Evolutionary conservation across 2,329 filamentous ascomycete species (phyloP), one percentile per base, ranked within the genome.

Genomic region (Clarireedia monteithiana): DNA sequence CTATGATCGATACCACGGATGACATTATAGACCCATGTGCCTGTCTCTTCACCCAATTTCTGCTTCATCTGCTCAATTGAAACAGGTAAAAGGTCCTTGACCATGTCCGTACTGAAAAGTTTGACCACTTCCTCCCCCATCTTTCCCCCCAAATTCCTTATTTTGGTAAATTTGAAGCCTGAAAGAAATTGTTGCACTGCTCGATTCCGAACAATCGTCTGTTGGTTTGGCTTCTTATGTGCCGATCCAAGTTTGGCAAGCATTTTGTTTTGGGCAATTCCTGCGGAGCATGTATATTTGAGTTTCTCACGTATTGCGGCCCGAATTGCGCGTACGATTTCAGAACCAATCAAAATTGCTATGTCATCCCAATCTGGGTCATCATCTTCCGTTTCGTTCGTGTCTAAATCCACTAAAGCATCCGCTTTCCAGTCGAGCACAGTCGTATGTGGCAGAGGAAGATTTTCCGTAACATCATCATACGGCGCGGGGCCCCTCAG

Each of bases 311-410:
- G 83, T 56, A 99, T 79, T 50, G 80, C 76, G 23, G 76, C 75
- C 50, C 94, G 83, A 17, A 97, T 80, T 58, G 83, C 78, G 20
- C 89, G 82, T 36, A 96, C 84, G 64, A 97, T 94, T 67, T 96
- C 91, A 2, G 91, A 91, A 0, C 88, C 94, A 66, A 96, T 83
- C 30, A 89, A 77, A 68, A 95, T 88, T 15, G 83, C 88, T 62
- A 97, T 80, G 74, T 99, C 94, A 70, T 99, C 92, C 94, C 94
- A 99, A 72, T 99, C 94, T 1, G 90, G 89, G 66, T 95, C 87
- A 63, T 86, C 80, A 20, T 85, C 80, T 70, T 95, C 91, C 10
- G 81, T 81, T 59, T 91, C 82, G 24, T 77, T 75, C 40, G 83
- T 77, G 62, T 94, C 85, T 49, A 96, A 74, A 67, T 91, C 89